Base-by-base conservation (phyloP, 2,329 filamentous ascomycete genomes). In the Colletotrichum musae region DNA sequence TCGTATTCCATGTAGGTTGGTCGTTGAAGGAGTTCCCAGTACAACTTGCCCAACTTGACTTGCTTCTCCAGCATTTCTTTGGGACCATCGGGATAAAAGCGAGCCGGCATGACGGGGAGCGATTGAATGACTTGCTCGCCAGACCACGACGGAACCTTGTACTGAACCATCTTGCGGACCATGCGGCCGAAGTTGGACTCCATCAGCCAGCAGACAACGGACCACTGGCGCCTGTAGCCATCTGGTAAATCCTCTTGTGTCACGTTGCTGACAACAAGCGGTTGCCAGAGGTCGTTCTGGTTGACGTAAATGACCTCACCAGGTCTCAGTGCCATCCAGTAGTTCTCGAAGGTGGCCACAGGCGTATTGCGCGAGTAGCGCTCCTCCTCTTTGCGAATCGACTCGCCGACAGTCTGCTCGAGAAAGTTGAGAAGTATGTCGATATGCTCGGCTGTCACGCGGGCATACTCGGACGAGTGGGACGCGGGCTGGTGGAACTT, bases 1-100 rank as follows among this genome's bases (percentile, higher is more conserved):
- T 84, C 80, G 18, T 86, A 85, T 6, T 83, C 79, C 79, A 83
- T 85, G 68, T 85, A 85, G 0, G 77, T 80, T 0, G 84, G 84
- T 10, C 77, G 77, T 71, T 85, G 81, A 26, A 82, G 76, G 6
- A 87, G 79, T 16, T 84, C 81, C 84, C 85, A 87, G 75, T 81
- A 84, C n/a, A 79, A 56, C 73, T 78, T 82, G 9, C 85, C 85
- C 12, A 85, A 76, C 26, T 74, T 74, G 61, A 85, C 76, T 57
- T 80, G 80, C 72, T 79, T 80, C 69, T 81, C 75, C 6, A 75
- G 74, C 72, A 81, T 80, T 4, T 77, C 73, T 4, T 74, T 73
- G 2, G 81, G 71, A 28, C 80, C 75, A 4, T 83, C 81, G 0
- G 74, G 77, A 76, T 83, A 83, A 74, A 83, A 86, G 0, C 73